Evolutionary conservation across 2,329 filamentous ascomycete genomes (phyloP), one percentile per base, ranked within the genome.

Genomic region (Fusarium kyushuense): DNA sequence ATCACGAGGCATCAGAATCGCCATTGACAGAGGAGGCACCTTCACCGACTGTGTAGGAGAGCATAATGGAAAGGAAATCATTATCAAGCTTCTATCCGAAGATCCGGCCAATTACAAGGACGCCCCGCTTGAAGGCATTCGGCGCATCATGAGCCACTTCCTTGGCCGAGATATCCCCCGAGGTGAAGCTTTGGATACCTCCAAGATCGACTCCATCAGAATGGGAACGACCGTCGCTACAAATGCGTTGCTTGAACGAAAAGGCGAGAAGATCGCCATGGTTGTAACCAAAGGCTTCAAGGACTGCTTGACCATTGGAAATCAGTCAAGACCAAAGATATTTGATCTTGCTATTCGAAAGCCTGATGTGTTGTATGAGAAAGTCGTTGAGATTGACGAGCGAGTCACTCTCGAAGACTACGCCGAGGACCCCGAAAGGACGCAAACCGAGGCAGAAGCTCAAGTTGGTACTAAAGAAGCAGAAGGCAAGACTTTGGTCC

Each of bases 211-310:
- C 72, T 94, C 92, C 56, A 97, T 97, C 76, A 90, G 94, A 47
- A 97, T 97, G 94, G 94, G 94, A 43, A 97, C 94, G 2, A 97
- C 94, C 0, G 94, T 97, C 14, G 94, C 94, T 12, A 97, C 94
- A 1, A 97, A 97, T 78, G 94, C 94, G 0, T 80, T 97, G 57
- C 84, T 97, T 3, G 94, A 97, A 79, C 85, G 94, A 59, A 97
- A 97, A 79, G 94, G 94, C 47, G 94, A 97, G 80, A 89, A 88
- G 71, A 95, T 96, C 75, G 94, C 92, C 16, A 86, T 97, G 79
- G 88, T 97, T 1, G 92, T 96, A 13, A 97, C 93, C 2, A 90
- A 89, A 70, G 94, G 94, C 0, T 97, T 97, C 83, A 90, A 89
- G 71, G 94, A 97, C 77, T 96, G 93, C 72, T 82, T 97, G 25